Base-by-base conservation (phyloP, 2,329 filamentous ascomycete species). In the Lojkania enalia region DNA sequence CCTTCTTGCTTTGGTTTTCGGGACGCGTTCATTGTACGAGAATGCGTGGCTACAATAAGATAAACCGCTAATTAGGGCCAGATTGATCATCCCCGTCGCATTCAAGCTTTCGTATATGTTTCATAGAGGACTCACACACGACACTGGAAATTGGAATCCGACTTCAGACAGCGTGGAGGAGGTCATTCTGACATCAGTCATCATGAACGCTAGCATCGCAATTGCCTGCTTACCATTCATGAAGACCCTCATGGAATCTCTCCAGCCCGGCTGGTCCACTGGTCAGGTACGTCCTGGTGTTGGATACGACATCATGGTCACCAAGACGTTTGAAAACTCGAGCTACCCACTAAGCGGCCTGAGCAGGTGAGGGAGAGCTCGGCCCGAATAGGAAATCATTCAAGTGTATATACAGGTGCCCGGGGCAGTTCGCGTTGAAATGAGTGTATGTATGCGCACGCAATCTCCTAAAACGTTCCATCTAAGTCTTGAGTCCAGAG, bases 181-280 rank as follows among this genome's bases (percentile, higher is more conserved):
- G 5, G 46, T 33, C 6, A 49, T 49, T 6, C 20, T 25, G 11
- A 49, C 46, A 16, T 20, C 46, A 1, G 5, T 49, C 11, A 9
- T 31, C 1, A 49, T 49, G 46, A 46, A 46, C 30, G 20, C 32
- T 18, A 49, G 31, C 25, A 29, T 49, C 16, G 12, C 42, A 12
- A 15, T 49, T 14, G 46, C 42, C 5, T 49, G 46, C 29, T 13
- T 49, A 5, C 46, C 46, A 5, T 49, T 49, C 38, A n/a, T 49
- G 29, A 49, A 49, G 19, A 29, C 42, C 12, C 14, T 49, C 11
- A 46, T 49, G 43, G 42, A 49, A 35, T 23, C 41, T 18, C 43
- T 49, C 18, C 42, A 49, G 39, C 46, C 46, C 4, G 46, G 46
- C 6, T 49, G 46, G 46, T 41, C 46, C 5, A 49, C 42, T n/a